Conservation (phyloP, 2,329 filamentous ascomycete genomes). For the Paecilomyces dactylethromorphus region DNA sequence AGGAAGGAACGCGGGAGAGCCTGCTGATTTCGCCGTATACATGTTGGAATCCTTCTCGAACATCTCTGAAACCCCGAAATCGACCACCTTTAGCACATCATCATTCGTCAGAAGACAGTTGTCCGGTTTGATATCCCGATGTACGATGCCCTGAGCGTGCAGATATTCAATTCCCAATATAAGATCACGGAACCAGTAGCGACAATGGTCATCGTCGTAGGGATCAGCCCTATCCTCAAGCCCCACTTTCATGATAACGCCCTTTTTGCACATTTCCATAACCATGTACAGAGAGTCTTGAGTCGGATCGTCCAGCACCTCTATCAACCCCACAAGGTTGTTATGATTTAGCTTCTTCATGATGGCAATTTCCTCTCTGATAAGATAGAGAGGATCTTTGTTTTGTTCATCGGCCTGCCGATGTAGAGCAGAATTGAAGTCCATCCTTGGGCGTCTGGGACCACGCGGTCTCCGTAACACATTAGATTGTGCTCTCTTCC, state of each 20-base stretch:
- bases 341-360: conserved; percentile 98
- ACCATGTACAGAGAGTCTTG: conserved; percentile 99
- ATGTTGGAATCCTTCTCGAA: conserved; percentile 84
- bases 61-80: conserved; percentile 99
- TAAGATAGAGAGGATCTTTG: conserved; percentile 73
- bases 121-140: conserved; percentile 96
- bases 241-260: conserved; percentile 92
- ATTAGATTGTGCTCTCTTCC: conserved; percentile 85
- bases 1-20: conserved; percentile 88
- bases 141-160: conserved; percentile 88
- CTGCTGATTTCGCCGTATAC: conserved; percentile 87
- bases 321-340: conserved; percentile 87
- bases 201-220: conserved; percentile 73
- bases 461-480: conserved; percentile 63
- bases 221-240: conserved; percentile 76
- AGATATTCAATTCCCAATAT: conserved; percentile 93
- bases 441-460: conserved; percentile 48
- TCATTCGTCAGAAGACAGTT: conserved; percentile 87
- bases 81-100: conserved; percentile 91
- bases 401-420: conserved; percentile 49
- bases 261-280: conserved; percentile 97
- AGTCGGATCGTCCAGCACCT: conserved; percentile 90
- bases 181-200: conserved; percentile 90
- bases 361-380: conserved; percentile 93
- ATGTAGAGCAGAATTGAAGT: conserved; percentile 59